Evolutionary conservation across 176 grass and related monocot species (phyloP).

Genomic region (Stipa capillata): DNA sequence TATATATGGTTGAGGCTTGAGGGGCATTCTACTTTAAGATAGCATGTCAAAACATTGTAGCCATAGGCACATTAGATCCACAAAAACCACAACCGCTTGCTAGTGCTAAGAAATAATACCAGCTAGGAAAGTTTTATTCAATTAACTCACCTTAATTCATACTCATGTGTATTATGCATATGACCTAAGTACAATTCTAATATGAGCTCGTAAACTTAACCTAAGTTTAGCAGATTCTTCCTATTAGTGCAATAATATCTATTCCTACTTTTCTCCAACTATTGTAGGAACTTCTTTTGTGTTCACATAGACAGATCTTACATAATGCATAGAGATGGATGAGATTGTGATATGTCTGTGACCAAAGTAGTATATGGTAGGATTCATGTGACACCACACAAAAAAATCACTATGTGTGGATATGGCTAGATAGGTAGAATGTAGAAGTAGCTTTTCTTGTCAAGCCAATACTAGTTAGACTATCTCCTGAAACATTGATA

Average conservation of each 20-base stretch:
- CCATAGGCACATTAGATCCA: not conserved
- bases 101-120: not conserved
- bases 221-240: not conserved
- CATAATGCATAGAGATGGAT: not conserved
- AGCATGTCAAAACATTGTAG: not conserved
- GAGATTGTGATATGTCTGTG: not conserved
- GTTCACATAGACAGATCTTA: not conserved
- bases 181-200: not conserved
- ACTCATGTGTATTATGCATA: not conserved
- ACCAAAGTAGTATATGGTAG: not conserved
- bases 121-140: not conserved
- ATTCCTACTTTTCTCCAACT: not conserved
- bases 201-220: not conserved
- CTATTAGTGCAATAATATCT: not conserved
- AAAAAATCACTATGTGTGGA: not conserved
- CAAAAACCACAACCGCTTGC: not conserved
- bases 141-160: not conserved
- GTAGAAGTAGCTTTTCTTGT: not conserved
- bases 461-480: constrained; percentile 3
- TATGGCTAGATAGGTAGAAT: not conserved
- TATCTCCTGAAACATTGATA: not conserved
- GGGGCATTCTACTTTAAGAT: not conserved
- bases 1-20: not conserved
- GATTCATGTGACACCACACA: not conserved
- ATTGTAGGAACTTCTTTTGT: not conserved